Evolutionary conservation across 73 alveolate genomes (phyloP), one percentile per base, ranked within the genome.

Genomic region (Stentor coeruleus): DNA sequence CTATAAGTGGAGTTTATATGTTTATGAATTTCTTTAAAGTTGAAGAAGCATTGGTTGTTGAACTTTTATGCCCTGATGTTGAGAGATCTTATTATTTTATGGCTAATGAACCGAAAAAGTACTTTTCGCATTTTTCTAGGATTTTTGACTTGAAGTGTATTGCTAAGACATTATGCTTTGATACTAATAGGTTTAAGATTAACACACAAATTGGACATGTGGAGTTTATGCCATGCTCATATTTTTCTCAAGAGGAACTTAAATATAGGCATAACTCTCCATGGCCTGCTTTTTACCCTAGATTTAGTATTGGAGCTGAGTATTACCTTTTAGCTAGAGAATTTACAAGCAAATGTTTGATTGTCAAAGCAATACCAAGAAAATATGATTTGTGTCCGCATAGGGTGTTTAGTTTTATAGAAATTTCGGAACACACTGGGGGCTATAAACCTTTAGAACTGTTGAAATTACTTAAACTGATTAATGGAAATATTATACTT

Each of bases 261-360:
- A 6, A 20, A 49, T 11, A 6, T 6, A 49, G 20, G 20, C 20
- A 11, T 6, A 49, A 49, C 20, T n/a, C n/a, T n/a, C n/a, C n/a
- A n/a, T n/a, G n/a, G n/a, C n/a, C n/a, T n/a, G n/a, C n/a, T n/a
- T n/a, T n/a, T n/a, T n/a, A n/a, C n/a, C n/a, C n/a, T n/a, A n/a
- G n/a, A n/a, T n/a, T n/a, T n/a, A 49, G 66, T 49, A 20, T 49
- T 49, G 66, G 66, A 49, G n/a, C n/a, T n/a, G 66, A 49, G 28
- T 49, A 11, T 49, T 6, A 11, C 28, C 6, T 49, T 6, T 11
- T 49, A 11, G 20, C 20, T 49, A 49, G 66, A 49, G 66, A 49
- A 49, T 11, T 49, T 49, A 6, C 6, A 20, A 49, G 20, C 20
- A 11, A 6, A 11, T 6, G 20, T 49, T 49, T 49, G 66, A 49